Evolutionary conservation across 176 grass and related monocot genomes (phyloP).

Genomic region (Alloteropsis semialata): DNA sequence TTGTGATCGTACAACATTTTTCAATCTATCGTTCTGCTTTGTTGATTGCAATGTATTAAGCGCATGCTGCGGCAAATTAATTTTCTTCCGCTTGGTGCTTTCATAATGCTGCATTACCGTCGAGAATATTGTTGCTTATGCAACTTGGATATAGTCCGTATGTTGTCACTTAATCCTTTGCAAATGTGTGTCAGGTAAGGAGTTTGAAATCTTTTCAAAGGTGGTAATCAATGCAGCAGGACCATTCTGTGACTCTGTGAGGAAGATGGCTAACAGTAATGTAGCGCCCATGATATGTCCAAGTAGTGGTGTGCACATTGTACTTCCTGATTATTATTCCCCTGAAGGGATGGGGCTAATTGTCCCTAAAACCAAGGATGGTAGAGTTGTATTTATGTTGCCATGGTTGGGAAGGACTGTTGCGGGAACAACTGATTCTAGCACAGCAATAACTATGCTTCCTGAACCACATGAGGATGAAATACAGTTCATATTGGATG

Average conservation of each 20-base stretch:
- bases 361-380: slow-evolving; percentile 99
- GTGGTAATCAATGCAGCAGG: slow-evolving; percentile 82
- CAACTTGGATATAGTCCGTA: background rate
- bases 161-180: slow-evolving; percentile 22
- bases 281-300: slow-evolving; percentile 73
- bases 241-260: slow-evolving; percentile 86
- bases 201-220: slow-evolving; percentile 83
- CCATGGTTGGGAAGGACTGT: slow-evolving; percentile 93
- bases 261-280: slow-evolving; percentile 80
- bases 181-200: slow-evolving; percentile 50
- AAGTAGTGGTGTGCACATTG: slow-evolving; percentile 90
- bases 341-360: slow-evolving; percentile 92
- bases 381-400: slow-evolving; percentile 92
- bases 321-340: slow-evolving; percentile 97
- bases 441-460: slow-evolving; percentile 76
- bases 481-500: slow-evolving; percentile 96
- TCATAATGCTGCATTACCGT: background rate
- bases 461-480: slow-evolving; percentile 99
- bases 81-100: background rate
- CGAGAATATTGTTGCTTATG: background rate
- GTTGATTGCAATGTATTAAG: background rate
- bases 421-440: slow-evolving; percentile 86
- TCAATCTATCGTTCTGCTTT: background rate
- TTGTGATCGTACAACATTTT: background rate
- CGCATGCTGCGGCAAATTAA: background rate